phyloP scores from a whole-genome alignment of 495 filamentous ascomycete genomes.

The Aspergillus mulundensis region DNA sequence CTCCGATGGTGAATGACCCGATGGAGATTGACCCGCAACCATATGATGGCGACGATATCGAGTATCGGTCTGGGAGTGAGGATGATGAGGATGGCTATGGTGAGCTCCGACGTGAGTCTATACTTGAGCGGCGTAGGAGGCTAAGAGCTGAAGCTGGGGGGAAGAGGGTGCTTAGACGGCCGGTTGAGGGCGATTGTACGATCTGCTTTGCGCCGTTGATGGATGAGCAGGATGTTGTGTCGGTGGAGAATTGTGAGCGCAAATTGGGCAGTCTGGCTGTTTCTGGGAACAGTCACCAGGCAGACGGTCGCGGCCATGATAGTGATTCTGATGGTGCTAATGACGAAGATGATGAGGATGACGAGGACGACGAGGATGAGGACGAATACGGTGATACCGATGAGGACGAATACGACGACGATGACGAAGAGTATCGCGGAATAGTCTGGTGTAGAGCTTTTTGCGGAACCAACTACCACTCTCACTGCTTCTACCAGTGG shows the following conservation, averaged over 20 bases:
- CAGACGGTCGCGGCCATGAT: not conserved
- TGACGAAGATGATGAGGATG: not conserved
- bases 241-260: not conserved
- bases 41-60: not conserved
- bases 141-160: no score
- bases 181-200: not conserved
- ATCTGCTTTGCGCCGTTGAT: not conserved
- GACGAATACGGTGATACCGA: not conserved
- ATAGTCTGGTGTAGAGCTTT: slow-evolving; percentile 9
- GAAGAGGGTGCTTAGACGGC: not conserved
- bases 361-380: not conserved
- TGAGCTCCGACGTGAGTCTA: no score
- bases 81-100: not conserved
- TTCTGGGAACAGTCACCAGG: no score
- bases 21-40: not conserved
- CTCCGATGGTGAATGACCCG: not conserved
- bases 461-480: slow-evolving; percentile 15
- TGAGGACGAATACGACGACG: not conserved
- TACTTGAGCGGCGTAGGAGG: no score
- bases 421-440: not conserved
- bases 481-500: slow-evolving; percentile 12
- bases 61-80: not conserved
- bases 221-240: not conserved
- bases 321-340: not conserved
- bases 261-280: not conserved